Conservation (phyloP, 495 filamentous ascomycete species). For the Podospora pseudopauciseta region DNA sequence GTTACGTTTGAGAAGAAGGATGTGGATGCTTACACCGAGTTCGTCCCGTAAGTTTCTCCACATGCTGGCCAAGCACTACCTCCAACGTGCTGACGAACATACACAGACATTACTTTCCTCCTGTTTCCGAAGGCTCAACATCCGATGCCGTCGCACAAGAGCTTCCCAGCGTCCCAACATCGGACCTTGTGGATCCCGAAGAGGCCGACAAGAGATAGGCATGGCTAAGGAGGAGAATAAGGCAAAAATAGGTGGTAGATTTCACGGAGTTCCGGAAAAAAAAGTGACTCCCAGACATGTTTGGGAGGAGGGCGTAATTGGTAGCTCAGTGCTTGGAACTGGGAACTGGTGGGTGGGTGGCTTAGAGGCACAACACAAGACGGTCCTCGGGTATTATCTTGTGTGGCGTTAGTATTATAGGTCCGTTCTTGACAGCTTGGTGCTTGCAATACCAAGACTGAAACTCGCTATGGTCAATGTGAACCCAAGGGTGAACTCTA, state of each 20-base stretch:
- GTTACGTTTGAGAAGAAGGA: slow-evolving; percentile 78
- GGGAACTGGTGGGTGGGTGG: not conserved
- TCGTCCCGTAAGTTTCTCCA: slow-evolving; percentile 63
- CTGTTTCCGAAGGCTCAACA: slow-evolving; percentile 28
- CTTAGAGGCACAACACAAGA: not conserved
- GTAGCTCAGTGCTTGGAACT: not conserved
- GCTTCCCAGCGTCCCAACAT: slow-evolving; percentile 37
- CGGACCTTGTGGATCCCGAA: slow-evolving; percentile 32
- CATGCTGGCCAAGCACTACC: not conserved
- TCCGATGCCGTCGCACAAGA: slow-evolving; percentile 26
- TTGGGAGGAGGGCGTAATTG: not conserved
- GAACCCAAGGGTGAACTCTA: too few species aligned
- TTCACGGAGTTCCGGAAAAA: not conserved
- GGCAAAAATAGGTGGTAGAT: not conserved
- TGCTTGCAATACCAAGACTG: too few species aligned
- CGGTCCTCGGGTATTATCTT: not conserved
- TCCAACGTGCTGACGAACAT: slow-evolving; percentile 8
- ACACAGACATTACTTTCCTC: slow-evolving; percentile 37
- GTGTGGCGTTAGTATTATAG: not conserved
- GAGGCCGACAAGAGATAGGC: slow-evolving; percentile 37
- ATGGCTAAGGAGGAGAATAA: not conserved
- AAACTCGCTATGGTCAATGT: too few species aligned
- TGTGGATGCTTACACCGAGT: slow-evolving; percentile 61
- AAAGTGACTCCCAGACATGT: not conserved
- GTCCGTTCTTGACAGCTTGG: not conserved